Conservation (phyloP, 2,329 filamentous ascomycete genomes). For the Plenodomus tracheiphilus region DNA sequence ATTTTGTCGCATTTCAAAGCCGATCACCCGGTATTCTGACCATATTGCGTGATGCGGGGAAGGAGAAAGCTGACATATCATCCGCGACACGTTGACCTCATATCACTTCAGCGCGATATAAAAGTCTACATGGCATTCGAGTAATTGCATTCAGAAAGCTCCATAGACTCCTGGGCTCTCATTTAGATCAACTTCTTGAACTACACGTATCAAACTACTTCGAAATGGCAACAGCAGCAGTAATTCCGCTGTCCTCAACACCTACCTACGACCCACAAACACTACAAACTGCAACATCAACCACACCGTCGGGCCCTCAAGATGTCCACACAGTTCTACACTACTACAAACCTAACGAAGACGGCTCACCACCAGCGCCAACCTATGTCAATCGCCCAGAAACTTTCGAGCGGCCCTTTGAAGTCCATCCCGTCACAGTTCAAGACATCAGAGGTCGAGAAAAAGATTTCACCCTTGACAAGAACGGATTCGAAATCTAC, state of each 20-base stretch:
- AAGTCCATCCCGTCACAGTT: slow-evolving; percentile 36
- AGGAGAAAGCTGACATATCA: slow-evolving; percentile 31
- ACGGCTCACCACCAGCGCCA: slow-evolving; percentile 34
- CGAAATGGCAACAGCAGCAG: slow-evolving; percentile 36
- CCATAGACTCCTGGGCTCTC: background rate
- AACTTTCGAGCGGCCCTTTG: slow-evolving; percentile 38
- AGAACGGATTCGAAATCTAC: slow-evolving; percentile 45
- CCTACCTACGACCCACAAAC: slow-evolving; percentile 20
- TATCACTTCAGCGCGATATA: background rate
- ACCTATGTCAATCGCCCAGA: slow-evolving; percentile 35
- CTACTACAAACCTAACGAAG: slow-evolving; percentile 35
- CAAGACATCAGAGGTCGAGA: slow-evolving; percentile 53
- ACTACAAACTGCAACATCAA: slow-evolving; percentile 1
- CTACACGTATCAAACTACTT: too few relatives aligned
- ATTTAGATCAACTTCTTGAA: background rate
- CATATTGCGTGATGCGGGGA: slow-evolving; percentile 41
- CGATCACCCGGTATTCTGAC: slow-evolving; percentile 16
- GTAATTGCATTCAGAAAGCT: background rate
- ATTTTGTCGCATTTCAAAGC: slow-evolving; percentile 16
- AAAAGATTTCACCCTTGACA: slow-evolving; percentile 47
- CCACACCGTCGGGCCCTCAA: slow-evolving; percentile 7
- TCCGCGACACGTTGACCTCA: slow-evolving; percentile 2
- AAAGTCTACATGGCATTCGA: too few relatives aligned
- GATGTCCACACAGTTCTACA: slow-evolving; percentile 32
- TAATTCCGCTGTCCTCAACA: slow-evolving; percentile 23